Base-by-base conservation (phyloP, 768 basidiomycete species). In the Termitomyces sp. region DNA sequence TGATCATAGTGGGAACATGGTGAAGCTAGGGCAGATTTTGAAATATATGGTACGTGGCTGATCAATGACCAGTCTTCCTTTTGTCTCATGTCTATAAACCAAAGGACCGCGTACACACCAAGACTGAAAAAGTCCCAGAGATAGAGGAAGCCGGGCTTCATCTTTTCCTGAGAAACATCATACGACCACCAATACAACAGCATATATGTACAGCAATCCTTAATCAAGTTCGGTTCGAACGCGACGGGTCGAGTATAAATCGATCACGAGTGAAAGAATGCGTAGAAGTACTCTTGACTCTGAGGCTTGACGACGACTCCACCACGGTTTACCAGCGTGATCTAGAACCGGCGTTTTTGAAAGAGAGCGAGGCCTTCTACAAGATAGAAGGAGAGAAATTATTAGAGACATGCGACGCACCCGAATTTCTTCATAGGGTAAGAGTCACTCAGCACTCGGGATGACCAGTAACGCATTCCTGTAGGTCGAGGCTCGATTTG, bases 51-150 rank as follows among this genome's bases (percentile, higher is more conserved):
- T 97, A 64, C 55, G 82, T 72, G 39, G 7, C 21, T 23, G 1
- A 19, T 37, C 10, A 37, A 49, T 35, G 17, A 19, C 41, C 35
- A 47, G 32, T 57, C 28, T 47, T 2, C 42, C 32, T 52, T 23
- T n/a, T 25, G n/a, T 28, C 25, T 57, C 55, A 48, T 39, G 44
- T 51, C 9, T 49, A 54, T 51, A n/a, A 54, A 48, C 59, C 50
- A 25, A 66, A 99, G 97, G 97, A 99, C 75, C 91, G 94, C 44
- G 89, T 91, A 12, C 90, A 96, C 66, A 87, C 89, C 0, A 82
- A 82, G 59, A 67, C 79, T 39, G 85, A 86, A n/a, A 76, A 79
- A 7, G 85, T 96, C 3, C 93, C 90, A 0, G 78, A 84, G 56
- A 94, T 89, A 32, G 86, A 83, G 76, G 86, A 94, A 7, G 83